phyloP scores from a whole-genome alignment of 202 grass and related monocot species.

The Bolboschoenoplectus hybrid region DNA sequence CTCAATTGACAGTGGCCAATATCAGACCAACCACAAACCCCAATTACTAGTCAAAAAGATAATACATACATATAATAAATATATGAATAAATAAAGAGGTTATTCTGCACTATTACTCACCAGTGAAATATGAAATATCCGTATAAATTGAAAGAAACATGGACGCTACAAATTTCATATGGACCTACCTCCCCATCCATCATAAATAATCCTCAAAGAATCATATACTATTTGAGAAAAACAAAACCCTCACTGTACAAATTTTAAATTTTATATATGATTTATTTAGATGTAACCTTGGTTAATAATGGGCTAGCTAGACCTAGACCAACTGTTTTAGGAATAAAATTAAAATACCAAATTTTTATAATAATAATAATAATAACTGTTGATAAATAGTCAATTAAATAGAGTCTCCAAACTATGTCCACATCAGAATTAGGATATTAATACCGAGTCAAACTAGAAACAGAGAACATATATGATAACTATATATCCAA shows the following conservation, averaged over 20 bases:
- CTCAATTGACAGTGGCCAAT: slow-evolving; percentile 29
- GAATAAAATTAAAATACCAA: no score
- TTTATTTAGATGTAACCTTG: no score
- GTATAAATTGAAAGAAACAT: background rate
- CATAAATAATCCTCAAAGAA: background rate
- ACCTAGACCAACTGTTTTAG: no score
- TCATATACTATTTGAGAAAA: background rate
- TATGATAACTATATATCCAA: background rate
- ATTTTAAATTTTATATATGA: no score
- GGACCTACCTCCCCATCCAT: background rate
- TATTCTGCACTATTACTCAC: slow-evolving; percentile 3
- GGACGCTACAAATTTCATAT: background rate
- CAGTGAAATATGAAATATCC: background rate
- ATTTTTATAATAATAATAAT: no score
- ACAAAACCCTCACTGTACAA: background rate
- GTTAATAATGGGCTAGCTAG: no score
- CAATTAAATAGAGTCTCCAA: background rate
- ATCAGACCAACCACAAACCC: background rate
- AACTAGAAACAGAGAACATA: background rate
- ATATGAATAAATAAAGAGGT: background rate
- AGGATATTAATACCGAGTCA: background rate
- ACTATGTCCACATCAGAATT: background rate
- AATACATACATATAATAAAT: background rate
- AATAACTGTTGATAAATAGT: background rate
- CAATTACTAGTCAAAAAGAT: background rate